Evolutionary conservation across 2,329 filamentous ascomycete genomes (phyloP).

Genomic region (Trichoderma hamatum): DNA sequence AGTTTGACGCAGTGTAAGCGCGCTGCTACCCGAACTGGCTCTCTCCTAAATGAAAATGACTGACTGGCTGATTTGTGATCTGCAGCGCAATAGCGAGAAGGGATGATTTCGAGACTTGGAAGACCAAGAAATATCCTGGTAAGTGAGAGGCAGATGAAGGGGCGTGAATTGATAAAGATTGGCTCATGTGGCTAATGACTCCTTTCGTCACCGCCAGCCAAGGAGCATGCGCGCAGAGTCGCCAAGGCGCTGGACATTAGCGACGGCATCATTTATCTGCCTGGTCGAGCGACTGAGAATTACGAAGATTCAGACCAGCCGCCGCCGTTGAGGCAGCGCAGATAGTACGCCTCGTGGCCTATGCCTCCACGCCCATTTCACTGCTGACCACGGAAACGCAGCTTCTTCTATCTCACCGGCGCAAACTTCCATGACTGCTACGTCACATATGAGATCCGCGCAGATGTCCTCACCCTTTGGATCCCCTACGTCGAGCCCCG

Average conservation of each 20-base stretch:
- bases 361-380: not conserved
- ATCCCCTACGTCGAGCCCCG: slow-evolving; percentile 69
- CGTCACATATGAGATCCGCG: slow-evolving; percentile 60
- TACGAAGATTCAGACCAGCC: slow-evolving; percentile 64
- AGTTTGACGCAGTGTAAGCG: slow-evolving; percentile 58
- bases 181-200: not conserved
- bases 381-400: slow-evolving; percentile 32
- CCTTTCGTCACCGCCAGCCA: slow-evolving; percentile 45
- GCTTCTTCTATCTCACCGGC: slow-evolving; percentile 63
- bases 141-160: slow-evolving; percentile 13
- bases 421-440: slow-evolving; percentile 57
- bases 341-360: slow-evolving; percentile 52
- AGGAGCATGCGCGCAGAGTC: slow-evolving; percentile 60
- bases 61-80: not conserved
- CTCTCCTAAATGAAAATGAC: not conserved
- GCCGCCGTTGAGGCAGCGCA: slow-evolving; percentile 58
- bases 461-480: slow-evolving; percentile 70
- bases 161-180: not conserved
- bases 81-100: slow-evolving; percentile 21
- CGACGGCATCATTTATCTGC: slow-evolving; percentile 59
- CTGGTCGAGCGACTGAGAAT: slow-evolving; percentile 53
- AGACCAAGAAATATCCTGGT: slow-evolving; percentile 45
- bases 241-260: slow-evolving; percentile 52
- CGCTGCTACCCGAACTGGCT: not conserved
- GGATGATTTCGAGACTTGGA: slow-evolving; percentile 24